A percentile compares a stretch with the other conserved stretches of the same genome.
These are phyloP conservation scores for Tuber magnatum DNA, from an alignment of 495 filamentous ascomycete genomes.

Conservation along the genomic window DNA sequence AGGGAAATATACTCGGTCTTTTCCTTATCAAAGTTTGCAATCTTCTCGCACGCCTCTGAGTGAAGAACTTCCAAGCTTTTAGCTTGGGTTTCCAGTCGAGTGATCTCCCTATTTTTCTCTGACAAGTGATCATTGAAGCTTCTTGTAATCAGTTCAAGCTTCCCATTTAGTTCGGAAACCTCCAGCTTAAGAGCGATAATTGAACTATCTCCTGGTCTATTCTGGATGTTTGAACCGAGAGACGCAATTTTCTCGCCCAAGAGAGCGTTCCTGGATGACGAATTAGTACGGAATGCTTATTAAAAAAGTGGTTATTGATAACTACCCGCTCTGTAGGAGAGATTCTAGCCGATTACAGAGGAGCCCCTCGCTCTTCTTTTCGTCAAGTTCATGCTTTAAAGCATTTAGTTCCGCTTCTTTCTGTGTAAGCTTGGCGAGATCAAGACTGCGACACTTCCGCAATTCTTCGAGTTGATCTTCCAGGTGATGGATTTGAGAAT, in stretches of 20 bases:
- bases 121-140: background rate
- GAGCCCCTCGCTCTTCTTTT: background rate
- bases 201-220: background rate
- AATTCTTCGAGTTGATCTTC: background rate
- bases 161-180: background rate
- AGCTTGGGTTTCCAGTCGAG: background rate
- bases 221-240: background rate
- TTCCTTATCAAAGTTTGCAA: slow-evolving; percentile 32
- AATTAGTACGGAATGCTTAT: background rate
- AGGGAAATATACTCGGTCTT: slow-evolving; percentile 23
- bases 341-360: background rate
- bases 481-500: background rate
- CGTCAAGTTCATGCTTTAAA: slow-evolving; percentile 4
- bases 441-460: background rate
- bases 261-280: background rate
- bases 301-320: background rate
- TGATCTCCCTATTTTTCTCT: background rate
- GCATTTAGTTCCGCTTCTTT: slow-evolving; percentile 21
- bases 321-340: background rate
- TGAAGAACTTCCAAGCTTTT: background rate
- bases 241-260: background rate
- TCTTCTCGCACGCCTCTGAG: slow-evolving; percentile 12
- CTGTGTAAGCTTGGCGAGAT: slow-evolving; percentile 7
- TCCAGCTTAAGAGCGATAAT: background rate
- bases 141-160: background rate